phyloP scores from a whole-genome alignment of 2,329 filamentous ascomycete species.

The Amauroascus verrucosus region DNA sequence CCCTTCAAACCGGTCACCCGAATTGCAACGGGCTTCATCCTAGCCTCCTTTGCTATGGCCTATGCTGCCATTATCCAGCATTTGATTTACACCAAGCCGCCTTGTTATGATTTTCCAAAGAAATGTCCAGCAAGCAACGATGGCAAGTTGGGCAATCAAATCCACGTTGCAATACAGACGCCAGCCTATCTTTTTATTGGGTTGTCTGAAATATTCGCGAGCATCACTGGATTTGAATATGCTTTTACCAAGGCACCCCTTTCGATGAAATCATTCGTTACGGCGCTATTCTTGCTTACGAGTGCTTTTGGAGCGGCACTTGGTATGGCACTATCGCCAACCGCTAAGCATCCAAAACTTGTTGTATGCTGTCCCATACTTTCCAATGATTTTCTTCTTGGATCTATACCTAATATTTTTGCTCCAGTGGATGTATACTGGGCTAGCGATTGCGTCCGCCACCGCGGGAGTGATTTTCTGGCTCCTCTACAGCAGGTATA shows the following conservation, averaged over 20 bases:
- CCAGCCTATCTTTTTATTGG: conserved; percentile 38
- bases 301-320: conserved; percentile 50
- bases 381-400: background rate
- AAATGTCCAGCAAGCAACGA: conserved; percentile 27
- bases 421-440: conserved; percentile 50
- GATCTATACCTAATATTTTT: background rate
- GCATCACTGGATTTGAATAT: conserved; percentile 60
- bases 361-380: conserved; percentile 23
- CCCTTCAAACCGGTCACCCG: conserved; percentile 65
- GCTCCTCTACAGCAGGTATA: conserved; percentile 40
- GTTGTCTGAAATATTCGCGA: conserved; percentile 49
- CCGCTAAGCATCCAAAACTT: conserved; percentile 53
- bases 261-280: conserved; percentile 55
- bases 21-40: conserved; percentile 59
- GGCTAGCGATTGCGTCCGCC: conserved; percentile 43
- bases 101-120: conserved; percentile 40
- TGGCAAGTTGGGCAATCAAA: conserved; percentile 29
- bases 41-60: conserved; percentile 52
- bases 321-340: conserved; percentile 51
- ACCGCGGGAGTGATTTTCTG: conserved; percentile 46
- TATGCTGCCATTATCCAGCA: conserved; percentile 50
- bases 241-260: conserved; percentile 64
- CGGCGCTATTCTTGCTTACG: conserved; percentile 48
- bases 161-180: conserved; percentile 38
- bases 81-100: conserved; percentile 44